Percentiles rank a stretch among this genome's conserved stretches.
Conservation (phyloP, 768 basidiomycete genomes). For the Kwoniella dejecticola region DNA sequence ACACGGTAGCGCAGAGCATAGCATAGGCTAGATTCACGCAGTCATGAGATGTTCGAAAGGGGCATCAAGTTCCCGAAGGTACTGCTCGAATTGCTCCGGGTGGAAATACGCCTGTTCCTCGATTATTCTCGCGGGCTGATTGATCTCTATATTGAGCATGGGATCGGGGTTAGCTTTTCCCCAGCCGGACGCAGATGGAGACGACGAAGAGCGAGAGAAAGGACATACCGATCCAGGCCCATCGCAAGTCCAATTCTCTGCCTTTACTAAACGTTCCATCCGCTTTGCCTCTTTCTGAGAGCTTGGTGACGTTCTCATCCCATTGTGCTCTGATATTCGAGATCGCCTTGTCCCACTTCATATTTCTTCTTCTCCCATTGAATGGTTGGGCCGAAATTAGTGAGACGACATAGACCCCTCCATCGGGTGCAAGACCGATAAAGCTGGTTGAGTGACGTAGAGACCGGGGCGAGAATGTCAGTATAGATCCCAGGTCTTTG, state of each 20-base stretch:
- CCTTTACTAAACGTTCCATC: slow-evolving; percentile 12
- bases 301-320: slow-evolving; percentile 14
- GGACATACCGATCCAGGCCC: slow-evolving; percentile 44
- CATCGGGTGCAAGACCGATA: slow-evolving; percentile 7
- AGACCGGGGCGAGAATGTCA: slow-evolving; percentile 13
- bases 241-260: slow-evolving; percentile 18
- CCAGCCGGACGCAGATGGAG: too few species aligned
- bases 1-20: too few species aligned
- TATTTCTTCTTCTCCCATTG: not conserved
- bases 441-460: not conserved
- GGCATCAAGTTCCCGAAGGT: slow-evolving; percentile 39
- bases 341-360: not conserved
- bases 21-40: slow-evolving; percentile 27
- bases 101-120: slow-evolving; percentile 10
- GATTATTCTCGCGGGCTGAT: not conserved
- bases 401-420: slow-evolving; percentile 7
- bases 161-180: too few species aligned
- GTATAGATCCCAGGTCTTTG: not conserved
- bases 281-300: not conserved
- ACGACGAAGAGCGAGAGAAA: not conserved
- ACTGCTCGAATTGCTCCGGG: slow-evolving; percentile 15
- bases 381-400: too few species aligned
- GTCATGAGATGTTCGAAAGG: slow-evolving; percentile 42
- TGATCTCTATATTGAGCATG: slow-evolving; percentile 13
- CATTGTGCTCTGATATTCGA: slow-evolving; percentile 3